Evolutionary conservation across 2,329 filamentous ascomycete genomes (phyloP), one percentile per base, ranked within the genome.

Genomic region (Hirsutella thompsonii): DNA sequence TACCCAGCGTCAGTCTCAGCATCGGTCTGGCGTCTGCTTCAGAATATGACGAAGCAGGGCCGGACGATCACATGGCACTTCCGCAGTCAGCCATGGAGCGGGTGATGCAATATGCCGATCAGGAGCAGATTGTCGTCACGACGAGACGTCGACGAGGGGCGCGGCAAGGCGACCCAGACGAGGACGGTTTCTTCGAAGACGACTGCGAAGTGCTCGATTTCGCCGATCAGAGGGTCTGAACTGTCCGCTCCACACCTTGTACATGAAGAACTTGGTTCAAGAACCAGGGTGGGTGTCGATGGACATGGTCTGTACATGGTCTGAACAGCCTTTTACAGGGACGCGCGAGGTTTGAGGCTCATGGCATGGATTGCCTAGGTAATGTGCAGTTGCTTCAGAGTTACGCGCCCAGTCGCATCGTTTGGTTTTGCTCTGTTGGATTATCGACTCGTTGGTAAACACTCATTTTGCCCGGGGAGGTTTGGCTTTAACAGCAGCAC

Each of bases 151-250:
- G 84, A 44, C 76, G 72, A 33, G 65, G 68, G 32, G 69, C 67
- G 39, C 67, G 72, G 40, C 57, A 62, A 30, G 58, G 62, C 14
- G 65, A 67, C 23, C 56, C 60, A 32, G 79, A 79, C 36, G 82
- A 85, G 43, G 79, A 81, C 42, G 83, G 82, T 2, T 93, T 94
- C 60, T 94, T 94, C 53, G 88, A 94, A 61, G 86, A 94, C 56
- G 88, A 93, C 55, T 92, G 85, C 50, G 87, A 94, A 58, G 83
- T 94, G 43, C 72, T 94, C 47, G 87, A 94, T 63, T 93, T 92
- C 72, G 84, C 87, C 20, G 76, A 79, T 52, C 76, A 81, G 61
- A 66, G 76, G 56, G 76, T 80, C 26, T 81, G 57, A 69, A 44
- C 37, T 38, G 39, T 36, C n/a, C 13, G 34, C 13, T 32, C 13